Conservation (phyloP, 2,329 filamentous ascomycete species). For the Furcasterigmium furcatum region DNA sequence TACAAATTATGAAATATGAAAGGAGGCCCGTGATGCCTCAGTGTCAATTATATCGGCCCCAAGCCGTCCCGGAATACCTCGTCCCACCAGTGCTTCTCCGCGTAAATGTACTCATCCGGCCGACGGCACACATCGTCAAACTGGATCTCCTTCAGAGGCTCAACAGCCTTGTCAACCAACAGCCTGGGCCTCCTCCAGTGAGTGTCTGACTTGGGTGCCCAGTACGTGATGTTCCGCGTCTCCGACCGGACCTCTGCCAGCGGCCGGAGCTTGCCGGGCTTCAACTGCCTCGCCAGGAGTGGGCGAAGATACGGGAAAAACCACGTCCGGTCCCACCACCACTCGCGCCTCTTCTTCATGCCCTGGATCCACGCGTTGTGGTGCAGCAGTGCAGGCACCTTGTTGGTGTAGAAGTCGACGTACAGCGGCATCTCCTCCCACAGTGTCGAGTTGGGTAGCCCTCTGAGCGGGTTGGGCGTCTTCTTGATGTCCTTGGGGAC, state of each 20-base stretch:
- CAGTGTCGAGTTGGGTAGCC: background rate
- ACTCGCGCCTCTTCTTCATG: conserved; percentile 13
- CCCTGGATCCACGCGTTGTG: conserved; percentile 16
- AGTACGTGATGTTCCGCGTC: conserved; percentile 16
- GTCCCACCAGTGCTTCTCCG: conserved; percentile 22
- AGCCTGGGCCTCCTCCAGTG: conserved; percentile 3
- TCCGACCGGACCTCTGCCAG: conserved; percentile 13
- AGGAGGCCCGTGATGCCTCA: background rate
- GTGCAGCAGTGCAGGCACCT: conserved; percentile 17
- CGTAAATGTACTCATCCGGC: conserved; percentile 2
- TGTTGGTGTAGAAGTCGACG: conserved; percentile 17
- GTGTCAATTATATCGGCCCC: conserved; percentile 1
- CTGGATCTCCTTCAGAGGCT: conserved; percentile 5
- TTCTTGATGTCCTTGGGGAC: conserved; percentile 16
- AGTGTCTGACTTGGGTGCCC: conserved; percentile 9
- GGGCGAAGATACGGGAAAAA: conserved; percentile 15
- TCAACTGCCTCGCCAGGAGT: conserved; percentile 8
- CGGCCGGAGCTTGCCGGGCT: conserved; percentile 4
- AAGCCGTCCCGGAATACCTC: conserved; percentile 24
- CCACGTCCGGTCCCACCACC: conserved; percentile 21
- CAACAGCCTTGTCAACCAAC: conserved; percentile 2
- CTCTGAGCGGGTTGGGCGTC: conserved; percentile 2
- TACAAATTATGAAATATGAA: background rate
- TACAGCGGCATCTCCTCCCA: conserved; percentile 13
- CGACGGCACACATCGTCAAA: conserved; percentile 13